Conservation (phyloP, 768 basidiomycete genomes). For the Tulasnella sp. region DNA sequence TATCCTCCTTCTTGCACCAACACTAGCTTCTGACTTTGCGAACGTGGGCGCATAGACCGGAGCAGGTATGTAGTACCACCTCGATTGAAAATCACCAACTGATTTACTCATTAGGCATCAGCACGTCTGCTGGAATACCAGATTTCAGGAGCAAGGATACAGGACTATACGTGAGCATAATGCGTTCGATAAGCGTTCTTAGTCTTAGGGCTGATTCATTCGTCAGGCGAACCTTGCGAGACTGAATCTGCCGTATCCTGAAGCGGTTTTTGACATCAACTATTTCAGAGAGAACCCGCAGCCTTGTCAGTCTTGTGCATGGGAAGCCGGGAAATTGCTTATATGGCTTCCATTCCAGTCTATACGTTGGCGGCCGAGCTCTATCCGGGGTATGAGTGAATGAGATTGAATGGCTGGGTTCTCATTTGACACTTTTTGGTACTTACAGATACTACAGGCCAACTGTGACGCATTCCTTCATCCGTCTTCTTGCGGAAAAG, state of each 20-base stretch:
- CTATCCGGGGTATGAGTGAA: constrained; percentile 49
- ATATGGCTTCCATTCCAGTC: constrained; percentile 32
- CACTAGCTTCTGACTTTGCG: too few relatives aligned
- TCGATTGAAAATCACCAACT: not conserved
- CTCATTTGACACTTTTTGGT: too few relatives aligned
- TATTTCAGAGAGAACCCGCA: constrained; percentile 73
- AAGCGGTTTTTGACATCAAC: constrained; percentile 87
- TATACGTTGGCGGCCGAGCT: constrained; percentile 89
- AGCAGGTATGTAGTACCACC: constrained; percentile 18
- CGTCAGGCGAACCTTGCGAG: constrained; percentile 61
- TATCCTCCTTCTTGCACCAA: too few relatives aligned
- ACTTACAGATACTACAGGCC: constrained; percentile 51
- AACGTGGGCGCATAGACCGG: constrained; percentile 18
- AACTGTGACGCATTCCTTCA: constrained; percentile 82
- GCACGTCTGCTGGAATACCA: constrained; percentile 74
- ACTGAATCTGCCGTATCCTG: constrained; percentile 77
- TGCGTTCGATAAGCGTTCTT: not conserved
- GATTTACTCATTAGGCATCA: constrained; percentile 41
- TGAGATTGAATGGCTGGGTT: too few relatives aligned
- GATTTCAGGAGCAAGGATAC: constrained; percentile 84
- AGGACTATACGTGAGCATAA: constrained; percentile 11
- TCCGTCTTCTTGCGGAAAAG: constrained; percentile 65
- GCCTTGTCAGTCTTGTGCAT: constrained; percentile 45
- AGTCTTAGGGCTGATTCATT: not conserved
- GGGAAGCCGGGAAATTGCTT: not conserved